A percentile compares a stretch with the other conserved stretches of the same genome.
phyloP scores from a whole-genome alignment of 495 filamentous ascomycete species.

The Penicillium bialowiezense region DNA sequence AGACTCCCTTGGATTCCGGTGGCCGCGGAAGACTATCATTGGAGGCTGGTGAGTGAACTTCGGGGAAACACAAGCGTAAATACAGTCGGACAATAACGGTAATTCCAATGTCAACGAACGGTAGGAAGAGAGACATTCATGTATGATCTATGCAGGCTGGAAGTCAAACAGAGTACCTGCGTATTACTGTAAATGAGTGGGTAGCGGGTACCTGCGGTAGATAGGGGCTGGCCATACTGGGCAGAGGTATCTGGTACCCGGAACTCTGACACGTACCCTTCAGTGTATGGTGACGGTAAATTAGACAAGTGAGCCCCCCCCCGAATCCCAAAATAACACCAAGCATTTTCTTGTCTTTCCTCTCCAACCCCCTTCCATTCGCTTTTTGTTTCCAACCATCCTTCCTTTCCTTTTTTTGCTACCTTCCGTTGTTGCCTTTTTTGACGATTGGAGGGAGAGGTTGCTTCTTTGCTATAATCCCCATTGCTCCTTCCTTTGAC shows the following conservation, averaged over 20 bases:
- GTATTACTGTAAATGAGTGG: conserved; percentile 6
- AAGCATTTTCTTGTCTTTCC: conserved; percentile 27
- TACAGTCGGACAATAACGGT: conserved; percentile 9
- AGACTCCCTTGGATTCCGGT: conserved; percentile 28
- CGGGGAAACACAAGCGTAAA: conserved; percentile 5
- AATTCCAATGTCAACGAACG: conserved; percentile 1
- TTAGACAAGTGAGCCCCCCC: conserved; percentile 18
- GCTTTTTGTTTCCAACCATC: conserved; percentile 29
- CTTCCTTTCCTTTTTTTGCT: conserved; percentile 19
- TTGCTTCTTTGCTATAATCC: conserved; percentile 24
- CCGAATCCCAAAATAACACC: conserved; percentile 44
- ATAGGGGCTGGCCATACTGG: conserved; percentile 4
- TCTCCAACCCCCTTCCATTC: conserved; percentile 25
- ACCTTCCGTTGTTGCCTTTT: conserved; percentile 27
- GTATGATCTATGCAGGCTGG: neutral
- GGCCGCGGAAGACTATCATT: conserved; percentile 8
- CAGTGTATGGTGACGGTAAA: conserved; percentile 27
- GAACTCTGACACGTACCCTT: conserved; percentile 15
- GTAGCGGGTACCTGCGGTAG: conserved; percentile 4
- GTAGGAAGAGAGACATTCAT: neutral
- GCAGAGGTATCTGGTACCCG: conserved; percentile 14
- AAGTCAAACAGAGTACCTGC: neutral
- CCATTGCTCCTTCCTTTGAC: conserved; percentile 19
- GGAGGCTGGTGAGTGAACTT: neutral
- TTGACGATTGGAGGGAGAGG: conserved; percentile 15